Evolutionary conservation across 257 asterid genomes (phyloP), one percentile per base, ranked within the genome.

Genomic region (Solanum ahanhuiri): DNA sequence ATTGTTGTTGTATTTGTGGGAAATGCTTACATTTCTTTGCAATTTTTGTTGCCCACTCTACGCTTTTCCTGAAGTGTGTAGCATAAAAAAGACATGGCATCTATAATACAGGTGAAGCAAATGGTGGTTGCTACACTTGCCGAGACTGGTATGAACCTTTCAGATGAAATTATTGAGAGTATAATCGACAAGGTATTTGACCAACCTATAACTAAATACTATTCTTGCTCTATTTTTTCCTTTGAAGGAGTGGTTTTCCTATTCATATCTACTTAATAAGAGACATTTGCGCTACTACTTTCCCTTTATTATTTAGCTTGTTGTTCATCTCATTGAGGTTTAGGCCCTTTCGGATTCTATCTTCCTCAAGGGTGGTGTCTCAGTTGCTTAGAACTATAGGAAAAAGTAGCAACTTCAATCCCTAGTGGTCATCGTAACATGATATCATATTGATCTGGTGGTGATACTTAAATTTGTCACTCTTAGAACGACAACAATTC

Each of bases 111-210:
- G 90, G 88, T 88, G 85, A 88, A 88, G 63, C 90, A 88, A 86
- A 88, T 88, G 90, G 90, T 88, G 79, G 88, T 88, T 82, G 90
- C 90, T 85, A 88, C 90, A 31, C 88, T 88, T 4, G 90, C 88
- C 12, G 90, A 85, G 84, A 81, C 88, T 33, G 90, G 90, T 15
- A 88, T 88, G 88, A 88, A 88, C 86, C 87, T 88, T 43, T 85
- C 87, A 28, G 88, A 86, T 71, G 98, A 96, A 63, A 96, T 96
- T 87, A 95, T 95, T 58, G 99, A 96, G 92, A 96, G 98, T 90
- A 96, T 96, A 88, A 95, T 96, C 18, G 98, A 96, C 92, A 96
- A 96, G 99, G 99, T 95, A 83, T 70, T 81, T 84, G 20, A 73
- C 30, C 20, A 73, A 73, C 82, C 54, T 22, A 35, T 8, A 2